phyloP scores from a whole-genome alignment of 495 filamentous ascomycete species.

The Hyaloscypha hepaticicola region DNA sequence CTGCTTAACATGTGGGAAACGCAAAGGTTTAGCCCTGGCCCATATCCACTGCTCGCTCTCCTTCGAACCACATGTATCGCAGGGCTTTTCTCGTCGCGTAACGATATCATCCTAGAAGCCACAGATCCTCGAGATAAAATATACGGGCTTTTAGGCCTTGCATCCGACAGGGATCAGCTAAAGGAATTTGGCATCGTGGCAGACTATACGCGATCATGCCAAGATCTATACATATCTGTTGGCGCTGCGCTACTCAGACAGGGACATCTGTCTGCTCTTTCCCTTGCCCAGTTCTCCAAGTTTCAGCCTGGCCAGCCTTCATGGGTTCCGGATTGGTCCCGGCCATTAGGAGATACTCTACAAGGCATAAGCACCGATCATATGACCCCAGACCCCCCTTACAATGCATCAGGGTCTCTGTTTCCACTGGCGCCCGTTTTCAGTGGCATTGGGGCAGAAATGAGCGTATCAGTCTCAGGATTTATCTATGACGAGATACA shows the following conservation, averaged over 20 bases:
- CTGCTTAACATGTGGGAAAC: neutral
- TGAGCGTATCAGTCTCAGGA: neutral
- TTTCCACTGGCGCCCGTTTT: neutral
- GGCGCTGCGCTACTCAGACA: neutral
- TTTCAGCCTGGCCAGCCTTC: neutral
- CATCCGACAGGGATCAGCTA: conserved; percentile 13
- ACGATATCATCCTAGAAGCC: neutral
- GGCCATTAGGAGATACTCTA: neutral
- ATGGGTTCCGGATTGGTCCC: neutral
- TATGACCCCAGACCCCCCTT: neutral
- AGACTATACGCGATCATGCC: conserved; percentile 1
- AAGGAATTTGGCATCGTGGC: conserved; percentile 6
- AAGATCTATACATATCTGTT: neutral
- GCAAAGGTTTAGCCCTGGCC: neutral
- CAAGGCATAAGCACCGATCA: neutral
- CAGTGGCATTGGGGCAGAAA: neutral
- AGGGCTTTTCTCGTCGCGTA: neutral
- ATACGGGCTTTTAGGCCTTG: conserved; percentile 28
- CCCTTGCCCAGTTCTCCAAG: neutral
- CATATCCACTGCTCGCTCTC: neutral
- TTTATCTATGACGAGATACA: neutral
- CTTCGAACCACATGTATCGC: neutral
- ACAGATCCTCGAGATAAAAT: conserved; percentile 32
- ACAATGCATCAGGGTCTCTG: neutral
- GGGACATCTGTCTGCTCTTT: neutral